Evolutionary conservation across 2,329 filamentous ascomycete genomes (phyloP), one percentile per base, ranked within the genome.

Genomic region (Monosporascus cannonballus): DNA sequence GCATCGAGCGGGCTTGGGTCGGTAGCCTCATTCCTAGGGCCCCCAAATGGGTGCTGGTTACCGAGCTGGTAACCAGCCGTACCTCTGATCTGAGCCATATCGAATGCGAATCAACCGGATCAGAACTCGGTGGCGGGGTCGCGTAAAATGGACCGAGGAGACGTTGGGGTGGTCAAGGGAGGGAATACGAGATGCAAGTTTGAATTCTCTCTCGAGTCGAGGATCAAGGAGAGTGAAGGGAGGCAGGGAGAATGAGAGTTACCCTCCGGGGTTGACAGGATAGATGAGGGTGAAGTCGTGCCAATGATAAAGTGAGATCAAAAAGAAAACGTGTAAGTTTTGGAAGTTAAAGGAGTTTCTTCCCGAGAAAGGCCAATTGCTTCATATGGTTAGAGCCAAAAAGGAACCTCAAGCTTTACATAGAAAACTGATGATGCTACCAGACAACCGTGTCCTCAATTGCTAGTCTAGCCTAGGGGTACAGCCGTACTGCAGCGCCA

Each of bases 21-120:
- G 67, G 79, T 81, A 54, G 78, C 82, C 61, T 87, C 80, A 61
- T 74, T 76, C 64, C 75, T 78, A 54, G 77, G 77, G 47, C 79
- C 82, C 58, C 82, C 85, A 65, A 90, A 92, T 59, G 85, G 83
- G 67, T 84, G 85, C 66, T 85, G 83, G 70, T 85, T 81, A 66
- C 86, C 86, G 69, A 94, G 82, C 74, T 92, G 89, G 75, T 95
- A 95, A 72, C 88, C 87, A 66, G 89, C 86, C 59, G 83, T 85
- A 69, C 84, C 84, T 74, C 86, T 76, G 61, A 75, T 69, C 60
- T 75, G 72, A 58, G 73, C 71, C 73, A 76, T 76, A 52, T 55
- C 54, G 49, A 39, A 44, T 18, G 50, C n/a, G 15, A 37, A 8
- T 25, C 38, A 38, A 41, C 46, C 51, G 49, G 11, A 22, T 44